phyloP scores from a whole-genome alignment of 1,139 yeast genomes.

The Yamadazyma triangularis region DNA sequence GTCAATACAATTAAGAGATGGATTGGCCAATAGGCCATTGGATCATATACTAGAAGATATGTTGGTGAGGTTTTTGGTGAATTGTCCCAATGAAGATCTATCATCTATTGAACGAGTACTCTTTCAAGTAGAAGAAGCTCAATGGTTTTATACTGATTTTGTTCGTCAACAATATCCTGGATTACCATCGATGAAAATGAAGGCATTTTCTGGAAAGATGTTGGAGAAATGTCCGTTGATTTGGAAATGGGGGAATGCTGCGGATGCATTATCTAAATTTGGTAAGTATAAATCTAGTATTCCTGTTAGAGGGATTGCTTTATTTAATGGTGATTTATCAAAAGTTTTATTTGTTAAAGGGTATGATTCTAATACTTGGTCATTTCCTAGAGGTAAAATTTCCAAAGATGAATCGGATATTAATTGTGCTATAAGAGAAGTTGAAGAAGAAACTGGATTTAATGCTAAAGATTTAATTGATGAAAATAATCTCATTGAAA shows the following conservation, averaged over 20 bases:
- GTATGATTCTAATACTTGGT: conserved; percentile 81
- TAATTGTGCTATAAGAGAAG: conserved; percentile 94
- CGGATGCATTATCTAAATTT: conserved; percentile 69
- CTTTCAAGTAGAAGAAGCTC: conserved; percentile 97
- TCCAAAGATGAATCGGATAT: conserved; percentile 88
- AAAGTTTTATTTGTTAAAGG: conserved; percentile 83
- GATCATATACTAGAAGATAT: conserved; percentile 83
- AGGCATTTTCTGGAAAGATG: conserved; percentile 67
- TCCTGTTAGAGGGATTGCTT: conserved; percentile 95
- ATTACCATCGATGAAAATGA: conserved; percentile 77
- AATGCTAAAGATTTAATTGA: conserved; percentile 66
- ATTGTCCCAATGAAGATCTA: conserved; percentile 88
- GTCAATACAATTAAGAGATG: conserved; percentile 56
- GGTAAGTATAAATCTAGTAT: conserved; percentile 83
- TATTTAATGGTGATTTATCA: conserved; percentile 66
- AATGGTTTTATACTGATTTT: conserved; percentile 94
- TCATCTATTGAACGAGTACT: conserved; percentile 82
- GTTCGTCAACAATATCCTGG: conserved; percentile 68
- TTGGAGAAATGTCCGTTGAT: conserved; percentile 79
- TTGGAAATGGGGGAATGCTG: conserved; percentile 82
- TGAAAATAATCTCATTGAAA: conserved; percentile 72
- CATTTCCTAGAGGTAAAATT: conserved; percentile 96
- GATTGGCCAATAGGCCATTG: conserved; percentile 54
- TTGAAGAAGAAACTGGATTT: conserved; percentile 92
- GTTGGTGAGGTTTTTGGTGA: conserved; percentile 82